These are phyloP conservation scores for Saccharomycopsis synnaedendra DNA, from an alignment of 805 yeast genomes.

Conservation along the genomic window DNA sequence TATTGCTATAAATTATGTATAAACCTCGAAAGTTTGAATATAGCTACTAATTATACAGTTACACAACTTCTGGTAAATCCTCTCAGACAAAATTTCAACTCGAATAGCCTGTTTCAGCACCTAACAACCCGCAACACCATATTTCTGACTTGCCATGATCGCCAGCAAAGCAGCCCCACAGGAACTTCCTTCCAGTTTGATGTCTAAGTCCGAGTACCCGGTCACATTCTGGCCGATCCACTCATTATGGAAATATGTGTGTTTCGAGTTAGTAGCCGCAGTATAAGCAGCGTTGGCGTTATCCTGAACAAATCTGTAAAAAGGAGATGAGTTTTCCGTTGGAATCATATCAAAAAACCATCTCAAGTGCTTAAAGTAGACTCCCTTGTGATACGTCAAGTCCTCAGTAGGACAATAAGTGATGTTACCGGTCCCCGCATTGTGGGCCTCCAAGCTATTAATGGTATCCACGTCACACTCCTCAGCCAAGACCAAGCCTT, in stretches of 20 bases:
- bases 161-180: neutral
- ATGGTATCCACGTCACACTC: neutral
- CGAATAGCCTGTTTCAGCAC: too few species aligned
- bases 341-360: neutral
- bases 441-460: neutral
- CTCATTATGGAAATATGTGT: neutral
- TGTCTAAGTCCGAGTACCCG: neutral
- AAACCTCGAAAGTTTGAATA: too few species aligned
- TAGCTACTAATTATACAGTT: too few species aligned
- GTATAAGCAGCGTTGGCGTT: constrained; percentile 1
- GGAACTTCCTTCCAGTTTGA: neutral
- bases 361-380: neutral
- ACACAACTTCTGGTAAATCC: too few species aligned
- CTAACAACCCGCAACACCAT: neutral
- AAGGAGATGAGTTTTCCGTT: neutral
- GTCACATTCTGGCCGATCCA: neutral
- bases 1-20: too few species aligned
- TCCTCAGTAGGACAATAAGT: neutral
- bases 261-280: neutral
- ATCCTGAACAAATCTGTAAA: neutral
- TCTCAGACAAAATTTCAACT: too few species aligned
- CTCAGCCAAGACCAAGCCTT: neutral
- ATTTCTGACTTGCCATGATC: neutral
- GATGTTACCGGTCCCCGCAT: neutral
- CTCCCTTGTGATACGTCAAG: neutral